Evolutionary conservation across 305 asterid genomes (phyloP), one percentile per base, ranked within the genome.

Genomic region (Fraxinus dipetala): DNA sequence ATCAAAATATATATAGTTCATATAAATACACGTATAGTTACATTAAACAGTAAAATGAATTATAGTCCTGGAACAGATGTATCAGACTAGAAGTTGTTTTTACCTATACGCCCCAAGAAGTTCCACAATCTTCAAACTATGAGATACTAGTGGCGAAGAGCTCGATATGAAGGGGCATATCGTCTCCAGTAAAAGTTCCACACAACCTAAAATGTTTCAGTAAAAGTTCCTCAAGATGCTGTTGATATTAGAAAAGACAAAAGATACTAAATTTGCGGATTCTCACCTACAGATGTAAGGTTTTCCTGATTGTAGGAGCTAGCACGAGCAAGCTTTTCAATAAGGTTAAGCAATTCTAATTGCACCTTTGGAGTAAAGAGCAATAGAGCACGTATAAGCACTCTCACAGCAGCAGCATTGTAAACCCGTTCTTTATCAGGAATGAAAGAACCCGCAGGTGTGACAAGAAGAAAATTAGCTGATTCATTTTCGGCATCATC

Each of bases 21-120:
- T 54, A 54, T 54, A 5, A 54, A 54, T 54, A 54, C 63, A 54
- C 9, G 0, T 54, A 18, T 5, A 54, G 63, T 54, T 54, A n/a
- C 24, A 0, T 54, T n/a, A 54, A 54, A 5, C 63, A 54, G 63
- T 54, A 54, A n/a, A 54, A 54, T n/a, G 63, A 51, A 54, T 54
- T 54, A 5, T 54, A 54, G 10, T 54, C 63, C 24, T 51, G 9
- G 9, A 54, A 54, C 22, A 36, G 9, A 26, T 80, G 75, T 45
- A 72, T 79, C 78, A 80, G 65, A 38, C 11, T 18, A 72, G 45
- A 78, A 77, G 78, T 31, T 31, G 77, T 24, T 40, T 51, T 85
- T 88, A 96, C 99, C 96, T 92, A 82, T 95, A 92, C 35, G 99
- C 95, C 82, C 99, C 99, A 85, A 96, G 98, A 86, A 95, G 94